Percentiles rank a stretch among this genome's conserved stretches.
phyloP scores from a whole-genome alignment of 306 rosid genomes.

The Dicorynia guianensis region DNA sequence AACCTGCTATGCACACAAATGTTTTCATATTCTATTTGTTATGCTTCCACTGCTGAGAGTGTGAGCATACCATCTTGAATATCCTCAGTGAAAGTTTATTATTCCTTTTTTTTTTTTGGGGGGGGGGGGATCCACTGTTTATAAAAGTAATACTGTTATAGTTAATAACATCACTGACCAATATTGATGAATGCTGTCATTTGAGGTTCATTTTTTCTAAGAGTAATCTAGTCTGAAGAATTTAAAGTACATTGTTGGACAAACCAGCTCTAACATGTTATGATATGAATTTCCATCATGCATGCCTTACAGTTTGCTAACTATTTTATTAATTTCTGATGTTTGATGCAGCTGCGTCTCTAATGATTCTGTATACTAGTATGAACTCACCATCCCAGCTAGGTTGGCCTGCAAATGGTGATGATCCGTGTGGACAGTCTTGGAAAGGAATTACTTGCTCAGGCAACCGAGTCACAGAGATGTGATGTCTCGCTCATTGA shows the following conservation, averaged over 20 bases:
- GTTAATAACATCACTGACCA: background rate
- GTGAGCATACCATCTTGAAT: background rate
- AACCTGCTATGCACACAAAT: background rate
- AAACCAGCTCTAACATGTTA: background rate
- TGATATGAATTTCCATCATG: slow-evolving; percentile 25
- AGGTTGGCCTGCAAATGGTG: slow-evolving; percentile 76
- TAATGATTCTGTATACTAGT: slow-evolving; percentile 59
- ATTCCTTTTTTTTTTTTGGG: slow-evolving; percentile 9
- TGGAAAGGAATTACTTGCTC: slow-evolving; percentile 90
- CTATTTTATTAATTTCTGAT: slow-evolving; percentile 16
- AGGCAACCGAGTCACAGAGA: slow-evolving; percentile 75
- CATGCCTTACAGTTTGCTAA: slow-evolving; percentile 35
- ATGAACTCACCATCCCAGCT: slow-evolving; percentile 72
- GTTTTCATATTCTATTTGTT: slow-evolving; percentile 1
- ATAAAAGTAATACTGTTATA: background rate
- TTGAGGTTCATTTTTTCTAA: slow-evolving; percentile 2
- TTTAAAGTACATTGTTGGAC: slow-evolving; percentile 29
- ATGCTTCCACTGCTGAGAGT: background rate
- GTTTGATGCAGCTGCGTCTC: slow-evolving; percentile 61
- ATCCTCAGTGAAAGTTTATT: slow-evolving; percentile 17
- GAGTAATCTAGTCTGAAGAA: slow-evolving; percentile 13
- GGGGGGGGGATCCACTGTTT: background rate
- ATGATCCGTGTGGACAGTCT: slow-evolving; percentile 87
- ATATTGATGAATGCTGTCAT: slow-evolving; percentile 1
- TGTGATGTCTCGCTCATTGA: slow-evolving; percentile 55